Base-by-base conservation (phyloP, 495 filamentous ascomycete species). In the Pyronema domesticum region DNA sequence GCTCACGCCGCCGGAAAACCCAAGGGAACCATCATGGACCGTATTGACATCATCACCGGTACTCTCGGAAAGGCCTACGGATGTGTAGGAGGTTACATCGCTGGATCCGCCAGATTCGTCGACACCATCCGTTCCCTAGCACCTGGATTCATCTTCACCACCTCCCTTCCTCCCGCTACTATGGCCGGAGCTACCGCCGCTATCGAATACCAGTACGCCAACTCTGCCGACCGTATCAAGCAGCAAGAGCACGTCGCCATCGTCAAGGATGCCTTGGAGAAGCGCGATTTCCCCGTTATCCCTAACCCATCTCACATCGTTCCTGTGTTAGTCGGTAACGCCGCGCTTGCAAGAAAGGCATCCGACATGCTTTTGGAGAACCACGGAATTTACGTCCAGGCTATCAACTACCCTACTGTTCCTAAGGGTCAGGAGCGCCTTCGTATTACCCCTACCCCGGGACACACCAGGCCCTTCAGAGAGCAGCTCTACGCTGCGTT, bases 71-170 rank as follows among this genome's bases (percentile, higher is more conserved):
- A 98, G 70, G 91, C 93, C 2, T 98, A 95, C 62, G 91, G 91
- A 52, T 95, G 88, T 65, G 93, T 98, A 19, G 91, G 91, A 55
- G 91, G 91, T 57, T 98, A 98, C 68, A 95, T 96, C 59, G 91
- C 91, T 36, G 91, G 84, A 30, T 89, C 82, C 11, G 76, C 83
- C 39, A 82, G 82, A 62, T 78, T 98, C 68, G 83, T 98, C 36
- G 91, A 98, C 66, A 85, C 84, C n/a, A 82, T 98, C 59, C 85
- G 91, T 57, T 96, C 91, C 1, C 80, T 96, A 17, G 91, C 91
- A 0, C 89, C 91, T 0, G 91, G 91, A 18, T 98, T 98, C 72
- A 98, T 98, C 71, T 98, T 98, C 74, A 98, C 91, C 15, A 96
- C 93, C 3, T 91, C 89, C 2, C 78, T 98, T 37, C 91, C 91